phyloP scores from a whole-genome alignment of 2,329 filamentous ascomycete genomes.

The Fusarium sp. region DNA sequence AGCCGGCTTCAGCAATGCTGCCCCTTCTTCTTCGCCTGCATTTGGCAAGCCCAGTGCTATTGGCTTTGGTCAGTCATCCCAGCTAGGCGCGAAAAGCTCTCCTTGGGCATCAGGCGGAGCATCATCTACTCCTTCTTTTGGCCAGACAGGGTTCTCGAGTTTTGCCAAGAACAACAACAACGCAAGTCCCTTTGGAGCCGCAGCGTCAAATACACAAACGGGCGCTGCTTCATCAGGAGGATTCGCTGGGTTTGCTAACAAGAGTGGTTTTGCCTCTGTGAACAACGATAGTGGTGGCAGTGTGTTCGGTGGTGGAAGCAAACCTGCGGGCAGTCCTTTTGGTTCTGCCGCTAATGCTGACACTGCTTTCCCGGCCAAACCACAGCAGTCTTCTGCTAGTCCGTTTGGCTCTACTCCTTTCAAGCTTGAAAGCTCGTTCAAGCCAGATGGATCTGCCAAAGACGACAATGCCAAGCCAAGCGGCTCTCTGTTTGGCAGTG shows the following conservation, averaged over 20 bases:
- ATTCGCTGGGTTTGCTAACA: slow-evolving; percentile 65
- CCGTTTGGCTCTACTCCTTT: slow-evolving; percentile 67
- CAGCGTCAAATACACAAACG: slow-evolving; percentile 44
- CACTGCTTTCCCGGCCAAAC: slow-evolving; percentile 45
- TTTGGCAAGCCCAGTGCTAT: slow-evolving; percentile 62
- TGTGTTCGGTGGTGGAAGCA: slow-evolving; percentile 53
- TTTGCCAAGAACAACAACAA: slow-evolving; percentile 51
- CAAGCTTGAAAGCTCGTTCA: slow-evolving; percentile 75
- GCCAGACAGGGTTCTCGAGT: slow-evolving; percentile 62
- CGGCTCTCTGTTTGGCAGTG: slow-evolving; percentile 67
- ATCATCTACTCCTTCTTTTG: slow-evolving; percentile 60
- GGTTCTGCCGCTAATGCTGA: slow-evolving; percentile 41
- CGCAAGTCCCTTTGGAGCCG: slow-evolving; percentile 54
- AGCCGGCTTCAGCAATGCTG: slow-evolving; percentile 55
- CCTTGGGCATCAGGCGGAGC: slow-evolving; percentile 60
- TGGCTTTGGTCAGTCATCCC: slow-evolving; percentile 65
- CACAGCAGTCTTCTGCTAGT: slow-evolving; percentile 47
- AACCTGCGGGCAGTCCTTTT: slow-evolving; percentile 50
- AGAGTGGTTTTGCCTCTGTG: slow-evolving; percentile 66
- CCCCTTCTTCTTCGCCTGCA: slow-evolving; percentile 54
- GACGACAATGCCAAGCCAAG: slow-evolving; percentile 66
- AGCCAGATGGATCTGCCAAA: slow-evolving; percentile 69
- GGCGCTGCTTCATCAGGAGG: slow-evolving; percentile 55
- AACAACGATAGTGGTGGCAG: slow-evolving; percentile 50
- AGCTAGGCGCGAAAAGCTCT: slow-evolving; percentile 61